Conservation (phyloP, 768 basidiomycete genomes). For the Pleurotus cornucopiae region DNA sequence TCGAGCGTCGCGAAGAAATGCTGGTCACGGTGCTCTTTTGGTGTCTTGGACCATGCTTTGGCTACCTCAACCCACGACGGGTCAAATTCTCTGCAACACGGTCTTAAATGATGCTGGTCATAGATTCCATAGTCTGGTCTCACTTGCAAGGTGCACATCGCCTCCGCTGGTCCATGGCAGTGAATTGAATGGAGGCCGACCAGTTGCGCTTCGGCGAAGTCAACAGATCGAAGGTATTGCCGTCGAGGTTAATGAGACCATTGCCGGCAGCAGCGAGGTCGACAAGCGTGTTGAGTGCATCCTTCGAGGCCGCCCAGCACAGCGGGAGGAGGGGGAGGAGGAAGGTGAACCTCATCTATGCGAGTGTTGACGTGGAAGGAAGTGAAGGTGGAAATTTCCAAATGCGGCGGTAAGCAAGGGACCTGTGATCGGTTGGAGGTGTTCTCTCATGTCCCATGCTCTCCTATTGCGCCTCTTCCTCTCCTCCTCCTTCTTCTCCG, state of each 20-base stretch:
- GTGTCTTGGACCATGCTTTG: slow-evolving; percentile 70
- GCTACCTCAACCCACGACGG: slow-evolving; percentile 81
- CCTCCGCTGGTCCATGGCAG: slow-evolving; percentile 76
- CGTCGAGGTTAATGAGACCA: slow-evolving; percentile 81
- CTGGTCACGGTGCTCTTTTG: slow-evolving; percentile 57
- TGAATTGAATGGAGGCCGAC: slow-evolving; percentile 85
- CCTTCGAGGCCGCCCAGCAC: slow-evolving; percentile 25
- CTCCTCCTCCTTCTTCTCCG: slow-evolving; percentile 88
- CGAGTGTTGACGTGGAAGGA: slow-evolving; percentile 25
- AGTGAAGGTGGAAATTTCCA: slow-evolving; percentile 2
- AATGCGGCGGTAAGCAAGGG: slow-evolving; percentile 4
- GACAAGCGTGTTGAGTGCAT: slow-evolving; percentile 48
- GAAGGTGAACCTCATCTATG: slow-evolving; percentile 10
- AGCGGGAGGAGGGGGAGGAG: slow-evolving; percentile 25
- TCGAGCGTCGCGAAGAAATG: slow-evolving; percentile 95
- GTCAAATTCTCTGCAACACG: slow-evolving; percentile 66
- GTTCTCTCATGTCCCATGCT: slow-evolving; percentile 62
- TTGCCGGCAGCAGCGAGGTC: slow-evolving; percentile 66
- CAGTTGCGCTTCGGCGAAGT: slow-evolving; percentile 76
- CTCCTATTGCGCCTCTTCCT: slow-evolving; percentile 89
- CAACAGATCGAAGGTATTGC: slow-evolving; percentile 72
- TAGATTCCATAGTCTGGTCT: slow-evolving; percentile 24
- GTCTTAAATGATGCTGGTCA: slow-evolving; percentile 1
- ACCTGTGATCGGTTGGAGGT: not conserved
- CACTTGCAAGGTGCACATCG: slow-evolving; percentile 93